These are phyloP conservation scores for Sporothrix luriei DNA, from an alignment of 2,329 filamentous ascomycete genomes.

Conservation along the genomic window DNA sequence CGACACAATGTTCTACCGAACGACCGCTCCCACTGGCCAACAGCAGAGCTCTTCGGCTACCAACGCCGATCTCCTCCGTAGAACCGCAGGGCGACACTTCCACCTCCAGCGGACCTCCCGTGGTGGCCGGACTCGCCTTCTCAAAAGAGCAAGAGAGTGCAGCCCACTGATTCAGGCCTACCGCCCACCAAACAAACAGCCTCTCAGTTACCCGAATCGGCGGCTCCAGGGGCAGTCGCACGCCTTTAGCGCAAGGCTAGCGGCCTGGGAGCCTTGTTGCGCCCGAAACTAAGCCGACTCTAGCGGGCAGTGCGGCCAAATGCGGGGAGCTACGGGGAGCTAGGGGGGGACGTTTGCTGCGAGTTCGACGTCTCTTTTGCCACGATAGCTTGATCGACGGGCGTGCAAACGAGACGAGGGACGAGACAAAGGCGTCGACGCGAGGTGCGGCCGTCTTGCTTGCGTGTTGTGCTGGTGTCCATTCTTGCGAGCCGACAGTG, in stretches of 20 bases:
- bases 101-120: no score
- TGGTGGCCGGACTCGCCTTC: background rate
- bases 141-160: constrained; percentile 8
- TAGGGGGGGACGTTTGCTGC: background rate
- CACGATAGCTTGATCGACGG: constrained; percentile 24
- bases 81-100: background rate
- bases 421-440: background rate
- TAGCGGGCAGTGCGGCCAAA: background rate
- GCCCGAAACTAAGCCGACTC: background rate
- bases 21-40: background rate
- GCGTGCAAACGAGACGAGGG: background rate
- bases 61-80: background rate
- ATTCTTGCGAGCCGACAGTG: background rate
- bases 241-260: background rate
- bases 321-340: constrained; percentile 8
- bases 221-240: background rate
- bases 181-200: background rate
- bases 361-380: background rate
- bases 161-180: background rate
- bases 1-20: no score
- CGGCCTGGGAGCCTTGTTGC: background rate
- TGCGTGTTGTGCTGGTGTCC: background rate
- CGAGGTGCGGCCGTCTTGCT: background rate
- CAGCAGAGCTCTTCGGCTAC: background rate
- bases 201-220: constrained; percentile 16